A percentile compares a stretch with the other conserved stretches of the same genome.
These are phyloP conservation scores for Pseudocercospora macadamiae DNA, from an alignment of 2,329 filamentous ascomycete genomes.

Conservation along the genomic window DNA sequence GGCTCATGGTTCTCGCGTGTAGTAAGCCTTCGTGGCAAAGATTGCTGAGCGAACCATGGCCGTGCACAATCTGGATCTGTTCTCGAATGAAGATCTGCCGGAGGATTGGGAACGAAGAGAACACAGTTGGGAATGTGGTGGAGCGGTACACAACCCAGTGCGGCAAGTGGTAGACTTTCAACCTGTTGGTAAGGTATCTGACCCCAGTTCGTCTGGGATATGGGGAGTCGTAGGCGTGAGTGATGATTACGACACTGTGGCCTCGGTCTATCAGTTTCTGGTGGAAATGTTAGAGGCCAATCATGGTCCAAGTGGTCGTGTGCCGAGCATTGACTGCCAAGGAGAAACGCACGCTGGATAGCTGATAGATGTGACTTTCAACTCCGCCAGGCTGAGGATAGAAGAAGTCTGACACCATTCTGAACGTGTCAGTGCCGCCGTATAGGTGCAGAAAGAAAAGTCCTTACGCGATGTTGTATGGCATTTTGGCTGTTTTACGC, in stretches of 20 bases:
- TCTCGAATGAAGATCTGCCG: slow-evolving; percentile 94
- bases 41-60: slow-evolving; percentile 91
- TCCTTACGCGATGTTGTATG: slow-evolving; percentile 70
- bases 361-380: slow-evolving; percentile 97
- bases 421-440: slow-evolving; percentile 34
- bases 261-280: slow-evolving; percentile 94
- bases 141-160: slow-evolving; percentile 95
- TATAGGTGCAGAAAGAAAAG: background rate
- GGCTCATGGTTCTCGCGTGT: slow-evolving; percentile 92
- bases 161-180: slow-evolving; percentile 97
- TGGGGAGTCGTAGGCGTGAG: slow-evolving; percentile 79
- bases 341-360: slow-evolving; percentile 66
- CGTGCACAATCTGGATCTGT: slow-evolving; percentile 94
- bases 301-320: slow-evolving; percentile 26
- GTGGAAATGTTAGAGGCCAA: background rate
- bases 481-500: slow-evolving; percentile 50
- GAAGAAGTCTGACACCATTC: slow-evolving; percentile 99
- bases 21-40: slow-evolving; percentile 93
- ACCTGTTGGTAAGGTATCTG: slow-evolving; percentile 92
- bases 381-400: slow-evolving; percentile 94
- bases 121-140: slow-evolving; percentile 92
- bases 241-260: slow-evolving; percentile 97
- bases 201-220: slow-evolving; percentile 70
- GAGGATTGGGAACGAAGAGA: slow-evolving; percentile 98
- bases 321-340: background rate